phyloP scores from a whole-genome alignment of 768 basidiomycete genomes.

The Podaxis carcinomalis region DNA sequence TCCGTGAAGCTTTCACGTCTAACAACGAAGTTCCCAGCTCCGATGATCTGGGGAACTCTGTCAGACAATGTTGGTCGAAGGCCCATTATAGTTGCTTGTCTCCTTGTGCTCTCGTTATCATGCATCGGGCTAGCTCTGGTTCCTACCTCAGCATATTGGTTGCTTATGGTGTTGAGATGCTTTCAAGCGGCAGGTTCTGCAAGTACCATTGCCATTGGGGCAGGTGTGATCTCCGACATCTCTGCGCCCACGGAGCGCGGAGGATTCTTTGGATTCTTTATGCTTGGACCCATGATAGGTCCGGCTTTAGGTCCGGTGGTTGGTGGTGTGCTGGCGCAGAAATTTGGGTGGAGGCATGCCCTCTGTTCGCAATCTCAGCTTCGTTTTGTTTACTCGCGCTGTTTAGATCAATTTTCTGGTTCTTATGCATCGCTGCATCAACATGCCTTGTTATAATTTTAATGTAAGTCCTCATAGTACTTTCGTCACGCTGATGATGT shows the following conservation, averaged over 20 bases:
- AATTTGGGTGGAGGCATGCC: conserved; percentile 58
- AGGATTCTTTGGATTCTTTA: conserved; percentile 68
- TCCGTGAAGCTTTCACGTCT: background rate
- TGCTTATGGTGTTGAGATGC: conserved; percentile 75
- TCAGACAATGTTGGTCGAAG: conserved; percentile 65
- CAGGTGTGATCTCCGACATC: conserved; percentile 79
- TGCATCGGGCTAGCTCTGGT: conserved; percentile 58
- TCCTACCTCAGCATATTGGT: conserved; percentile 63
- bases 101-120: conserved; percentile 57
- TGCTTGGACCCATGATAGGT: conserved; percentile 65
- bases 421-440: conserved; percentile 46
- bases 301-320: conserved; percentile 60
- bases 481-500: conserved; percentile 3
- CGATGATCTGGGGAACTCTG: conserved; percentile 68
- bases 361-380: conserved; percentile 6
- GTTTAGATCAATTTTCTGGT: conserved; percentile 59
- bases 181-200: conserved; percentile 78
- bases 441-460: conserved; percentile 43
- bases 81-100: conserved; percentile 57
- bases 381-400: background rate
- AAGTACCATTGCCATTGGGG: conserved; percentile 73
- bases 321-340: conserved; percentile 52
- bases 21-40: conserved; percentile 32
- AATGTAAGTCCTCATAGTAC: conserved; percentile 27
- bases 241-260: conserved; percentile 70